Percentiles rank a stretch among this genome's conserved stretches.
Evolutionary conservation across 164 flowering plant genomes (phyloP).

Genomic region (Houttuynia cordata): DNA sequence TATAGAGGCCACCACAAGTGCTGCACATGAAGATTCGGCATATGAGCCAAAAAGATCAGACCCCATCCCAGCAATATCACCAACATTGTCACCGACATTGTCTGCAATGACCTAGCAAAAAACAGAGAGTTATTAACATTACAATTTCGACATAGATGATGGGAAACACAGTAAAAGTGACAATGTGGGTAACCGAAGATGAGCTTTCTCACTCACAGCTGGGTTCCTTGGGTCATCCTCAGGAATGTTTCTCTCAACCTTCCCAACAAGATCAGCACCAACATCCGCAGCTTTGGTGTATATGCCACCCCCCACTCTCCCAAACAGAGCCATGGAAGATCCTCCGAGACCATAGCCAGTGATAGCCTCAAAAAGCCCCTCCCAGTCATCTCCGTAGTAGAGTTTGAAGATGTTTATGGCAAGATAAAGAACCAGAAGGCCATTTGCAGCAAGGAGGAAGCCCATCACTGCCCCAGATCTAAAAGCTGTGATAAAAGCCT

Average conservation of each 20-base stretch:
- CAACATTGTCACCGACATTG: conserved; percentile 17
- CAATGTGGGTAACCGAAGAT: neutral
- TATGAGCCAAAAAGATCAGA: conserved; percentile 16
- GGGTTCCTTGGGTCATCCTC: conserved; percentile 17
- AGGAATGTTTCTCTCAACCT: conserved; percentile 14
- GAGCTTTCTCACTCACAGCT: conserved; percentile 6
- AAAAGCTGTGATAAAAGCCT: conserved; percentile 14
- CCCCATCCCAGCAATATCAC: conserved; percentile 19
- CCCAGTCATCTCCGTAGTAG: conserved; percentile 18
- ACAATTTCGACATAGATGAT: neutral
- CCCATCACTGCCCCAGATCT: conserved; percentile 19
- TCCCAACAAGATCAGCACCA: conserved; percentile 17
- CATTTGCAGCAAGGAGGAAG: conserved; percentile 16
- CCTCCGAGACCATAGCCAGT: conserved; percentile 18
- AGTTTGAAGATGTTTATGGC: conserved; percentile 10
- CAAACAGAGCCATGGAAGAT: conserved; percentile 18
- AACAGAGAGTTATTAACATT: neutral
- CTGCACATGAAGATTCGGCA: conserved; percentile 15
- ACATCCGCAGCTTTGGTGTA: conserved; percentile 18
- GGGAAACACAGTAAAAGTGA: neutral
- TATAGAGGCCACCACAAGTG: conserved; percentile 13
- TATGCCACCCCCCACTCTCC: conserved; percentile 14
- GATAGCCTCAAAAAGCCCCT: conserved; percentile 14
- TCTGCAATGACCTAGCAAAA: conserved; percentile 13
- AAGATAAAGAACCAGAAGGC: conserved; percentile 15